Base-by-base conservation (phyloP, 2,329 filamentous ascomycete species). In the Aspergillus eucalypticola region DNA sequence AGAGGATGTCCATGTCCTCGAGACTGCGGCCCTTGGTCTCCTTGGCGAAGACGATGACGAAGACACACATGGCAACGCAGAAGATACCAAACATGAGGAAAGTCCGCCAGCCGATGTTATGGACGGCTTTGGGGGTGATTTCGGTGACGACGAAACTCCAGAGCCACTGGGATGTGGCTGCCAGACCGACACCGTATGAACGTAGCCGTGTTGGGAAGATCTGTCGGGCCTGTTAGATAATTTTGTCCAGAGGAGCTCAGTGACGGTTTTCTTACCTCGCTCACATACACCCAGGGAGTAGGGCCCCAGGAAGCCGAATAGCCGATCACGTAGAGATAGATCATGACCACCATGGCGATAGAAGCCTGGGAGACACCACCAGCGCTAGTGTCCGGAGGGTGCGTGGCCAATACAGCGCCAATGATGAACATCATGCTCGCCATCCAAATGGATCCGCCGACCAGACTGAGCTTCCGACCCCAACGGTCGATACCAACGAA, bases 311-410 rank as follows among this genome's bases (percentile, higher is more conserved):
- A 71, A 21, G 64, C 59, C 10, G 62, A 67, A 49, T 71, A 72
- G 6, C 69, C 64, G 29, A 72, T 71, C 8, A 67, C 69, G 32
- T 82, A 82, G 5, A 84, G 79, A 69, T 82, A 83, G 54, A 83
- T 76, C 70, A 84, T 82, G 8, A 79, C 77, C 52, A 83, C 69
- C 69, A 75, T 74, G 21, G 69, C 72, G 54, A 70, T 70, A 3
- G 71, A 73, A 4, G 73, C 72, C 2, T 61, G 55, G 1, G 74
- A 76, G 52, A 76, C 71, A 10, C 56, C 63, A 21, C 56, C 61
- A 10, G 69, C 51, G 13, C 66, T 64, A 5, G 66, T 25, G 32
- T 74, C 59, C 3, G 73, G 75, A 1, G 75, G 75, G 39, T 76
- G 58, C 1, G 71, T 74, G 15, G 68, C 71, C 57, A 69, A 64